phyloP scores from a whole-genome alignment of 2,329 filamentous ascomycete genomes.

The Myriosclerotinia scirpicola region DNA sequence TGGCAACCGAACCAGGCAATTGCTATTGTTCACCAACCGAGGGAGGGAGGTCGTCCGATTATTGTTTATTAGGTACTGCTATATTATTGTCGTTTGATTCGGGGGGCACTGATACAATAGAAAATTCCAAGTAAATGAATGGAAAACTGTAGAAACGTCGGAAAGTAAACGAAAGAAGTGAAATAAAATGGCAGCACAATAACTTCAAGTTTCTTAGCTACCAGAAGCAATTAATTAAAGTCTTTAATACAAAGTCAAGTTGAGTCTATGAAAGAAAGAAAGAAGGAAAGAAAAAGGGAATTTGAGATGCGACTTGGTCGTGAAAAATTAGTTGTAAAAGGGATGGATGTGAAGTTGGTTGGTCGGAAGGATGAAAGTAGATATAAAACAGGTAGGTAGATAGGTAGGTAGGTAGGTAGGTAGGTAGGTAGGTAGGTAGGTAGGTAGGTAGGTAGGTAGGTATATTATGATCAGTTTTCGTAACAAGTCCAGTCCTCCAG shows the following conservation, averaged over 20 bases:
- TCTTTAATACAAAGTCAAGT: not conserved
- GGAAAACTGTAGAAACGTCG: not conserved
- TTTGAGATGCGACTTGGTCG: not conserved
- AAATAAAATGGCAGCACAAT: conserved; percentile 7
- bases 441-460: no score
- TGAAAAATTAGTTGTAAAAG: conserved; percentile 7
- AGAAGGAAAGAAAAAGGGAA: no score
- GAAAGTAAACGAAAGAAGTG: conserved; percentile 3
- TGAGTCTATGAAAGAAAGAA: conserved; percentile 5
- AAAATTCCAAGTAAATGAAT: not conserved
- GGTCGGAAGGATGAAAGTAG: not conserved
- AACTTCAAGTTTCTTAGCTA: not conserved
- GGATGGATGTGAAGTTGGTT: not conserved
- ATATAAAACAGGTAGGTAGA: no score
- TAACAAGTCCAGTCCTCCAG: not conserved
- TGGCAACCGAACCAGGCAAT: not conserved
- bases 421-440: no score
- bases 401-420: no score
- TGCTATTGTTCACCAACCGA: not conserved
- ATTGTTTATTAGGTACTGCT: no score
- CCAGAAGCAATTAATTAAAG: conserved; percentile 12
- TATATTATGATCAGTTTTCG: not conserved
- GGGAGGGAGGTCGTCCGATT: not conserved
- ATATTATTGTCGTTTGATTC: no score
- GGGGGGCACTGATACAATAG: not conserved